These are phyloP conservation scores for Gossypioides kirkii DNA, from an alignment of 345 rosid species.

Conservation along the genomic window DNA sequence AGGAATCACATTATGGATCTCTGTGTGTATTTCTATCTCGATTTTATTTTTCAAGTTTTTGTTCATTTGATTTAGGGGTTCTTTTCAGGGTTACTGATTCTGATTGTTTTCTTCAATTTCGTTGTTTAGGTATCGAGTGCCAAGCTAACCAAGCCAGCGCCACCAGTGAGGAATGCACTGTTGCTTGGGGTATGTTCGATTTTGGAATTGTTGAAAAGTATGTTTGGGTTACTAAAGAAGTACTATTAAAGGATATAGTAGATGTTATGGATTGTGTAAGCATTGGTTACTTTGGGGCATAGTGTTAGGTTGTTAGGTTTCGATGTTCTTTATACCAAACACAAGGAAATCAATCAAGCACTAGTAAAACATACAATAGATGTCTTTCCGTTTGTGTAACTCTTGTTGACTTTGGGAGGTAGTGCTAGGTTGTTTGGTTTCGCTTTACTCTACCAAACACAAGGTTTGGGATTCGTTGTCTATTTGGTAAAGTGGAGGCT, in stretches of 20 bases:
- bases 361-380: no score
- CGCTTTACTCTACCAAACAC: background rate
- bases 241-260: no score
- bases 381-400: background rate
- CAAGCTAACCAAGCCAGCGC: conserved; percentile 99
- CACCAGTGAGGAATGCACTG: conserved; percentile 97
- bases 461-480: background rate
- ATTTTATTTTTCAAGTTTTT: conserved; percentile 4
- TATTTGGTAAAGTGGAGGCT: background rate
- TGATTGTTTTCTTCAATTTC: conserved; percentile 11
- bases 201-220: background rate
- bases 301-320: background rate
- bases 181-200: conserved; percentile 44
- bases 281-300: background rate
- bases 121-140: conserved; percentile 76
- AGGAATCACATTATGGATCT: conserved; percentile 96
- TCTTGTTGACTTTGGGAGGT: background rate
- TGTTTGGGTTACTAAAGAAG: background rate
- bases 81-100: background rate
- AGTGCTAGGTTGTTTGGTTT: background rate
- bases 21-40: conserved; percentile 40
- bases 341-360: background rate
- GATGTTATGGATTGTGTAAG: background rate
- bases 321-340: background rate
- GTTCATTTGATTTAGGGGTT: background rate